phyloP scores from a whole-genome alignment of 1,284 basidiomycete genomes.

The Ustanciosporium gigantosporum region DNA sequence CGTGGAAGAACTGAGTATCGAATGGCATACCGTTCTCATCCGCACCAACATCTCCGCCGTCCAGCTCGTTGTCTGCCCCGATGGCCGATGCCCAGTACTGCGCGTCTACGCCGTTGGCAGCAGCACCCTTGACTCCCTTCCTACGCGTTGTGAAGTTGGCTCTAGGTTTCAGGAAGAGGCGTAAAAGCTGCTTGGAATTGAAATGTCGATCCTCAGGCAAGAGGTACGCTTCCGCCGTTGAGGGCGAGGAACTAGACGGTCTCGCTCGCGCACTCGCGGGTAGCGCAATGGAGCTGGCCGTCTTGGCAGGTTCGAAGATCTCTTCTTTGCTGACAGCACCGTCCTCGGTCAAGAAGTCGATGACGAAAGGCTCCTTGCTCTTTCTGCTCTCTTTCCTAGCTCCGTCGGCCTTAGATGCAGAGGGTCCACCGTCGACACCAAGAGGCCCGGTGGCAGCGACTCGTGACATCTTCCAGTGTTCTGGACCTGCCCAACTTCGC shows the following conservation, averaged over 20 bases:
- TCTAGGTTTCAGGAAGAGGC: conserved; percentile 83
- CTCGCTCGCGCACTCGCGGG: conserved; percentile 59
- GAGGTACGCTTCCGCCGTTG: conserved; percentile 66
- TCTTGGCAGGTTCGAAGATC: conserved; percentile 69
- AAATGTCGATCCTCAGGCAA: conserved; percentile 98
- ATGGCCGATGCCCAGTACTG: conserved; percentile 94
- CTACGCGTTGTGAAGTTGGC: conserved; percentile 62
- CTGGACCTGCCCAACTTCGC: conserved; percentile 97
- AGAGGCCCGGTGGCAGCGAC: conserved; percentile 24
- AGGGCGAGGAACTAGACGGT: conserved; percentile 61
- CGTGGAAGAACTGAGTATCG: conserved; percentile 95
- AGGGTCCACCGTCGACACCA: conserved; percentile 7
- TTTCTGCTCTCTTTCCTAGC: conserved; percentile 35
- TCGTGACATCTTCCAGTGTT: conserved; percentile 85
- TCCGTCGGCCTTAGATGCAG: conserved; percentile 11
- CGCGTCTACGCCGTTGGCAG: conserved; percentile 83
- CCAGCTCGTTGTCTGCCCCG: conserved; percentile 18
- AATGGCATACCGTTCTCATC: conserved; percentile 68
- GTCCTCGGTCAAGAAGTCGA: conserved; percentile 77
- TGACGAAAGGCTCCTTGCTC: conserved; percentile 75
- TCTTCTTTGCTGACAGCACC: conserved; percentile 71
- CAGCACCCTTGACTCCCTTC: conserved; percentile 75
- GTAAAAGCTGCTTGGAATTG: conserved; percentile 81
- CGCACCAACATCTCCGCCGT: not conserved
- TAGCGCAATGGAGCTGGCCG: conserved; percentile 60